phyloP scores from a whole-genome alignment of 805 yeast species.

The Kodamaea kakaduensis region DNA sequence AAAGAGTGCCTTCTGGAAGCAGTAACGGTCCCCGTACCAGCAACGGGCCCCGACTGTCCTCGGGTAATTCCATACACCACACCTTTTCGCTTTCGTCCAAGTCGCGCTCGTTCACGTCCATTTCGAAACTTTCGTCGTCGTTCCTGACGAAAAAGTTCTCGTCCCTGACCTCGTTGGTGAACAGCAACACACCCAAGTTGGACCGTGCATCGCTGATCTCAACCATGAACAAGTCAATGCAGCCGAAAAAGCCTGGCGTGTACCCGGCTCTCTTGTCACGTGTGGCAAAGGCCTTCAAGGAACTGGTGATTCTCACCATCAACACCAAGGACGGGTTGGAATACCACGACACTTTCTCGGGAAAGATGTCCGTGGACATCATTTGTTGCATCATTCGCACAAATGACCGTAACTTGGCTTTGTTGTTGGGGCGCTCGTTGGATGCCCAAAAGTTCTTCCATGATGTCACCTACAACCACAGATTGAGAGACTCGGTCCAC shows the following conservation, averaged over 20 bases:
- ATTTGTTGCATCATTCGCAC: slow-evolving; percentile 82
- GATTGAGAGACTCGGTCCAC: slow-evolving; percentile 79
- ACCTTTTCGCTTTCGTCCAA: slow-evolving; percentile 36
- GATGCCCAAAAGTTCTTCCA: slow-evolving; percentile 94
- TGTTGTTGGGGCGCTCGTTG: slow-evolving; percentile 81
- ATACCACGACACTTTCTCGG: slow-evolving; percentile 90
- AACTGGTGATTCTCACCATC: slow-evolving; percentile 64
- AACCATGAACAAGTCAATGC: slow-evolving; percentile 16
- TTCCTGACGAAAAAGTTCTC: slow-evolving; percentile 38
- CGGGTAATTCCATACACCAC: slow-evolving; percentile 24
- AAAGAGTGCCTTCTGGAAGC: slow-evolving; percentile 6
- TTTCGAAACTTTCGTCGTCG: slow-evolving; percentile 36
- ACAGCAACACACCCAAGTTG: slow-evolving; percentile 10
- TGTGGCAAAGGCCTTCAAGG: slow-evolving; percentile 77
- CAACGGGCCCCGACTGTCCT: slow-evolving; percentile 13
- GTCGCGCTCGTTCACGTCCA: slow-evolving; percentile 39
- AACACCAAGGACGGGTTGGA: slow-evolving; percentile 87
- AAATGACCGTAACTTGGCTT: slow-evolving; percentile 85
- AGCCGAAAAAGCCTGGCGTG: slow-evolving; percentile 59
- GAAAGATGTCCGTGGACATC: slow-evolving; percentile 90
- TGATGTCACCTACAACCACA: slow-evolving; percentile 92
- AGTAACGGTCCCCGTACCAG: not conserved
- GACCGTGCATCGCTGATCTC: slow-evolving; percentile 24
- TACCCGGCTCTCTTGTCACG: slow-evolving; percentile 87
- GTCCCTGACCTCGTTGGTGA: slow-evolving; percentile 30